Evolutionary conservation across 805 yeast species (phyloP), one percentile per base, ranked within the genome.

Genomic region (Nakazawaea laoshanensis): DNA sequence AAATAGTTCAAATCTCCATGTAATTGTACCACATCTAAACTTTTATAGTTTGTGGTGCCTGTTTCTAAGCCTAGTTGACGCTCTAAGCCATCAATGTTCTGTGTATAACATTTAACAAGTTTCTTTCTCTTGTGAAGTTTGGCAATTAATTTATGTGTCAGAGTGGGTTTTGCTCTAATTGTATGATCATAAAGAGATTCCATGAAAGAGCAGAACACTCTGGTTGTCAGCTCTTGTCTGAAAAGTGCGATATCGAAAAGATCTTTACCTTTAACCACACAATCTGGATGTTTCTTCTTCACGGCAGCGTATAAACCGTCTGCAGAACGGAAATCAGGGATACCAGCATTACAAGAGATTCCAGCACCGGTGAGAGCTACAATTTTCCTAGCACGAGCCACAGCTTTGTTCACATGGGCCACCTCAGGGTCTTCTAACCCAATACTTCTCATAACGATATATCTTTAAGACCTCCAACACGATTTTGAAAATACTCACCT

Each of bases 311-410:
- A 88, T 7, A 88, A 65, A 2, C 97, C 97, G 43, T 80, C 73
- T 7, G 77, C 62, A 4, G 94, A 82, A 36, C 97, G 67, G 52
- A 88, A 88, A 52, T 89, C 97, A 3, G 98, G 98, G 29, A 89
- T 92, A 0, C 98, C 97, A 1, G 97, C 96, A 50, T 83, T 85
- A 52, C 96, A 86, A 11, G 96, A 85, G 38, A 89, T 86, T 1
- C 98, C 98, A 2, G 98, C 98, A 6, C 98, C 97, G 0, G 96
- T 87, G 35, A 88, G 61, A 4, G 83, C 66, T 14, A 81, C 65
- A n/a, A 77, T 59, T 45, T 68, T 74, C 34, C 67, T 62, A 30
- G 76, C 53, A 43, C 69, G 69, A 40, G 53, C 54, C 2, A 75
- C 57, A 24, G 46, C 32, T 43, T 60, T 62, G 33, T 34, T 34